Percentiles rank a stretch among this genome's conserved stretches.
Evolutionary conservation across 768 basidiomycete genomes (phyloP).

Genomic region (Strobilomyces confusus): DNA sequence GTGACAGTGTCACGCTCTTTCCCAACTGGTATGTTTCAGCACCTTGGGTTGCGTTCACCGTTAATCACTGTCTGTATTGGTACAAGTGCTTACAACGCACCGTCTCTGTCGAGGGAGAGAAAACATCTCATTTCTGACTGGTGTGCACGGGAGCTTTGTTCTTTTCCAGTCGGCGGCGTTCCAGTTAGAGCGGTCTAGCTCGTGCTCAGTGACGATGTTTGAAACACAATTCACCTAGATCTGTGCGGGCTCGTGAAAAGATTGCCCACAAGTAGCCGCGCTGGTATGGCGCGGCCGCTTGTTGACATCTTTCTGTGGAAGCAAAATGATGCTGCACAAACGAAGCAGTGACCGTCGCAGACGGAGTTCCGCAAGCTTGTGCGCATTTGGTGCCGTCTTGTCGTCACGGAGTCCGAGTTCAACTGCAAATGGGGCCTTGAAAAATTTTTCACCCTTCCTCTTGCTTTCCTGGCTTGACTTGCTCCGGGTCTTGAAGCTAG

Average conservation of each 20-base stretch:
- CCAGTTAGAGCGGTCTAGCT: slow-evolving; percentile 11
- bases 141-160: not conserved
- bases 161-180: slow-evolving; percentile 6
- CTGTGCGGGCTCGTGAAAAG: not conserved
- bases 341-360: slow-evolving; percentile 10
- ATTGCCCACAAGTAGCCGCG: not conserved
- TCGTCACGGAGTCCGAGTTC: slow-evolving; percentile 23
- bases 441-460: not conserved
- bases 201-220: not conserved
- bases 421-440: slow-evolving; percentile 13
- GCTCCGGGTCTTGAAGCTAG: slow-evolving; percentile 2
- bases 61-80: no score
- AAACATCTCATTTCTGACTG: not conserved
- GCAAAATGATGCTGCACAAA: slow-evolving; percentile 11
- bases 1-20: slow-evolving; percentile 26
- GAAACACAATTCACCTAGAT: slow-evolving; percentile 8
- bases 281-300: not conserved
- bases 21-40: no score
- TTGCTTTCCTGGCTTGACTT: slow-evolving; percentile 1
- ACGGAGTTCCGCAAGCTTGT: slow-evolving; percentile 16
- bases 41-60: no score
- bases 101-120: no score
- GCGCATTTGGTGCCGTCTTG: slow-evolving; percentile 27
- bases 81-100: no score
- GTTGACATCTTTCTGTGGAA: slow-evolving; percentile 10